Conservation (phyloP, 1,139 yeast genomes). For the Spencermartinsiella ligniputridi region DNA sequence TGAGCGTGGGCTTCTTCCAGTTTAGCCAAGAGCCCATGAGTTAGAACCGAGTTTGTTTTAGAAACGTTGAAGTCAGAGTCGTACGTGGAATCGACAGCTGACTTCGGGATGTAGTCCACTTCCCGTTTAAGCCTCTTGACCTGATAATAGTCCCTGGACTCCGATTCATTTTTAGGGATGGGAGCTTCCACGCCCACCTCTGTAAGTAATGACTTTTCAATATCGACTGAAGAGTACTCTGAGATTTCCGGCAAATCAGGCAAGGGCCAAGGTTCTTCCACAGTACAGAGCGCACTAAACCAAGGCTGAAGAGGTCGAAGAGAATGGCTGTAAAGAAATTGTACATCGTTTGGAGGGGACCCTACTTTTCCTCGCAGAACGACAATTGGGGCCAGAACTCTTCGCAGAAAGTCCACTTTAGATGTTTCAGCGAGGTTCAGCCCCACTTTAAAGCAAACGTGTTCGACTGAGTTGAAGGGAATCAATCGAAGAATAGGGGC, state of each 20-base stretch:
- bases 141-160: constrained; percentile 48
- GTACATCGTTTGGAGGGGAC: constrained; percentile 69
- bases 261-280: constrained; percentile 60
- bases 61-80: constrained; percentile 9
- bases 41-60: constrained; percentile 26
- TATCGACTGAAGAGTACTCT: constrained; percentile 62
- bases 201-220: constrained; percentile 70
- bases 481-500: constrained; percentile 66
- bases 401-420: constrained; percentile 46
- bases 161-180: constrained; percentile 28
- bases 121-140: constrained; percentile 64
- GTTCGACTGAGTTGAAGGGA: constrained; percentile 80
- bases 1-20: constrained; percentile 24
- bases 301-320: constrained; percentile 60
- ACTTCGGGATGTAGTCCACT: constrained; percentile 15
- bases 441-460: constrained; percentile 32
- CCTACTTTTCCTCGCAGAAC: constrained; percentile 84
- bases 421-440: constrained; percentile 6
- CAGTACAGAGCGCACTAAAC: constrained; percentile 37
- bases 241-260: constrained; percentile 68
- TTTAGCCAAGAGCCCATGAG: constrained; percentile 46
- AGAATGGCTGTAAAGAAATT: constrained; percentile 69
- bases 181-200: constrained; percentile 49
- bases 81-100: constrained; percentile 13
- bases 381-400: constrained; percentile 76